Evolutionary conservation across 2,329 filamentous ascomycete species (phyloP), one percentile per base, ranked within the genome.

Genomic region (Ophiostoma montium): DNA sequence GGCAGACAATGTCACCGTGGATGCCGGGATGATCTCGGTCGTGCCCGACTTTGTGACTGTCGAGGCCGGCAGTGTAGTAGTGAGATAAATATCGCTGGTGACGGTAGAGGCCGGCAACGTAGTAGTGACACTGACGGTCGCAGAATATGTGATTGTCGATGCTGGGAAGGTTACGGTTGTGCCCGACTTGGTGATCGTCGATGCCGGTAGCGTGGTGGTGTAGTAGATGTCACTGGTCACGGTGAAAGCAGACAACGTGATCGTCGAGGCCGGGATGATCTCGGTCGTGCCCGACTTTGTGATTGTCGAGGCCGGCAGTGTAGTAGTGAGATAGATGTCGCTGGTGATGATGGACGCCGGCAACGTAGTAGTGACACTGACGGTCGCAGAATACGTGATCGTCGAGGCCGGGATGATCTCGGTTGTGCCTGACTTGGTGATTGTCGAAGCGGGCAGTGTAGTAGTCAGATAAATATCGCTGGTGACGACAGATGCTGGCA

Each of bases 371-470:
- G 23, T 13, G 46, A 33, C 6, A 16, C 46, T 2, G 50, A 21
- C 19, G 35, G 19, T n/a, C n/a, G n/a, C n/a, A n/a, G n/a, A n/a
- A 6, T 3, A 18, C 19, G 38, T 52, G 4, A 35, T 30, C 1
- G 52, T 55, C 2, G 50, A 51, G 18, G 19, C 54, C 10, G 54
- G 50, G 13, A 54, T 16, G 5, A 42, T 52, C 9, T 33, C n/a
- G 2, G 48, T 52, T 30, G 23, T 27, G 5, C 23, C 23, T 8
- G 23, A 27, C 4, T 4, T 13, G 4, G 38, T 41, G 19, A 47
- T 23, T 2, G 47, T 47, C n/a, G 48, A 49, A 27, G 52, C 56
- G 10, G 54, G 52, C 18, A 50, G 31, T 2, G 56, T 51, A 13
- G 35, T 45, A 11, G 41, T 33, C 1, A 45, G 23, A 27, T 45